Evolutionary conservation across 163 green algal genomes (phyloP).

Genomic region (Chlorella variabilis): DNA sequence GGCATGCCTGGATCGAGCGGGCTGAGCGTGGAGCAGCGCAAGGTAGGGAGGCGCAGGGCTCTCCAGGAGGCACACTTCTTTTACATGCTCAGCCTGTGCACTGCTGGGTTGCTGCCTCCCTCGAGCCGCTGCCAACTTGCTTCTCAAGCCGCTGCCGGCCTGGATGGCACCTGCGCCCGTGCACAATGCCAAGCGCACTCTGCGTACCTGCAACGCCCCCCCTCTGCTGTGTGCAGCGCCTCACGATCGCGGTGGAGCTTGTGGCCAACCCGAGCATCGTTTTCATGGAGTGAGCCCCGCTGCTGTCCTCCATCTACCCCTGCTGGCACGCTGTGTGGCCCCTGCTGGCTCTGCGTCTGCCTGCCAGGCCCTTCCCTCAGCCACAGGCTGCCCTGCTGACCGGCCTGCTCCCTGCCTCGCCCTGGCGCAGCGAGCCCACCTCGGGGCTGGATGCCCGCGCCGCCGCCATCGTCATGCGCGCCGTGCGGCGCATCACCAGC

Average conservation of each 20-base stretch:
- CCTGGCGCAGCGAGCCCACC: slow-evolving; percentile 47
- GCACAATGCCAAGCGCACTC: not conserved
- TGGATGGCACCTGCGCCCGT: not conserved
- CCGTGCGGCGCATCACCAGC: slow-evolving; percentile 46
- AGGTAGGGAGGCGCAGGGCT: slow-evolving; percentile 20
- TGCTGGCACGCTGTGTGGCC: not conserved
- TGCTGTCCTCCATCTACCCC: slow-evolving; percentile 34
- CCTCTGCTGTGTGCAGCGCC: slow-evolving; percentile 45
- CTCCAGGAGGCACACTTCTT: too few relatives aligned
- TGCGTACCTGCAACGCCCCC: not conserved
- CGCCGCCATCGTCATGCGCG: slow-evolving; percentile 84
- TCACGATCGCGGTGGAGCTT: slow-evolving; percentile 79
- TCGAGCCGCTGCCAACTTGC: too few relatives aligned
- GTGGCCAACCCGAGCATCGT: slow-evolving; percentile 75
- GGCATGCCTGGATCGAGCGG: slow-evolving; percentile 44
- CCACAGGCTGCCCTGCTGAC: too few relatives aligned
- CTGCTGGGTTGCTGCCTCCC: not conserved
- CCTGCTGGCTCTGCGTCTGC: too few relatives aligned
- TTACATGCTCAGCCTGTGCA: too few relatives aligned
- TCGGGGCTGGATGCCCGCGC: slow-evolving; percentile 82
- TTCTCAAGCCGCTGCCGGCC: not conserved
- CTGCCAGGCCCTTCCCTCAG: too few relatives aligned
- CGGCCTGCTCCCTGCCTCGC: not conserved
- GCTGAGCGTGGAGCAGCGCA: slow-evolving; percentile 60
- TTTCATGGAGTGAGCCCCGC: slow-evolving; percentile 66